These are phyloP conservation scores for Mantamonas sphyraenae DNA, from an alignment of 78 protist species.

Conservation along the genomic window DNA sequence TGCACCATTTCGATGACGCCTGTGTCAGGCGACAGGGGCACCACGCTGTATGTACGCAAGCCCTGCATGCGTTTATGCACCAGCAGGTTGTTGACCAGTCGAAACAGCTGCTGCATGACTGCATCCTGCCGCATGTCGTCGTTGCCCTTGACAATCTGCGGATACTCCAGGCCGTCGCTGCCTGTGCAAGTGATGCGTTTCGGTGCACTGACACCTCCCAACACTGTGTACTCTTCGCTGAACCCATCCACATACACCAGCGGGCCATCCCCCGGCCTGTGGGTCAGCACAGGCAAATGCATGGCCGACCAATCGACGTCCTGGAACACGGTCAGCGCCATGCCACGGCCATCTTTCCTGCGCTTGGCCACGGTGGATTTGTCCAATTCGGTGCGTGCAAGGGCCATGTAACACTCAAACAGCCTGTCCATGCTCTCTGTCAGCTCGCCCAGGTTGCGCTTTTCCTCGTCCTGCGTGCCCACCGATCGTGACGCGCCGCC, in stretches of 20 bases:
- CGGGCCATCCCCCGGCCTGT: neutral
- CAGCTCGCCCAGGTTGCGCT: neutral
- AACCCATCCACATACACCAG: neutral
- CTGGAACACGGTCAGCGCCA: neutral
- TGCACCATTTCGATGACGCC: constrained; percentile 74
- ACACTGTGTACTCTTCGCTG: neutral
- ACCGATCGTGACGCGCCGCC: neutral
- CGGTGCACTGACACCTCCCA: constrained; percentile 71
- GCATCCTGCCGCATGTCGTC: constrained; percentile 86
- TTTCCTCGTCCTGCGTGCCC: neutral
- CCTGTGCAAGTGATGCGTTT: constrained; percentile 35
- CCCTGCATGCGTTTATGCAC: neutral
- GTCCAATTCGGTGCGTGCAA: neutral
- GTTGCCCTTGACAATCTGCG: constrained; percentile 29
- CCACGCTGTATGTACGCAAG: constrained; percentile 65
- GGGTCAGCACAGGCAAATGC: neutral
- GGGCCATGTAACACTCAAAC: neutral
- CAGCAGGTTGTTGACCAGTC: constrained; percentile 48
- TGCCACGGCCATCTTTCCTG: too few species aligned
- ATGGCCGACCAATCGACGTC: too few species aligned
- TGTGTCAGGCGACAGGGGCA: constrained; percentile 57
- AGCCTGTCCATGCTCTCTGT: too few species aligned
- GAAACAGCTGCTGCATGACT: constrained; percentile 82
- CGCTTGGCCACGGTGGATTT: neutral
- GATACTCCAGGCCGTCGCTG: constrained; percentile 25